These are phyloP conservation scores for Pseudoturritis turrita DNA, from an alignment of 345 rosid genomes.

Conservation along the genomic window DNA sequence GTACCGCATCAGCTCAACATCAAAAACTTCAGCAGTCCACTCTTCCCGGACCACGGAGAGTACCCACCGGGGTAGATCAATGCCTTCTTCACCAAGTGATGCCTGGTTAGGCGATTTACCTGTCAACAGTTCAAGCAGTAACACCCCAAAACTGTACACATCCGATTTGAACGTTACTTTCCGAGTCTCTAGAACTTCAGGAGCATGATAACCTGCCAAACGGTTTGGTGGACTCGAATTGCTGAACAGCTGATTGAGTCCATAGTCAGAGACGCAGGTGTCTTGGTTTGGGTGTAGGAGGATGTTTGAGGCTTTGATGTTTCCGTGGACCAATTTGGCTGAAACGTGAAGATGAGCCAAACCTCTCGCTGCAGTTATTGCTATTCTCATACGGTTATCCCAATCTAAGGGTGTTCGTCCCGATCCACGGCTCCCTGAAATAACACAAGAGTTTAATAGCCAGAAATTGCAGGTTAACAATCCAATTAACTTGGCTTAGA, in stretches of 20 bases:
- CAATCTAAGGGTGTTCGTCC: slow-evolving; percentile 92
- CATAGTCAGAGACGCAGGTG: slow-evolving; percentile 64
- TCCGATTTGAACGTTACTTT: slow-evolving; percentile 80
- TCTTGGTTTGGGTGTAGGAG: slow-evolving; percentile 72
- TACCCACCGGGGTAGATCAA: slow-evolving; percentile 95
- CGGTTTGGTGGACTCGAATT: slow-evolving; percentile 58
- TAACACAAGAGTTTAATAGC: background rate
- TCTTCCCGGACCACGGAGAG: slow-evolving; percentile 96
- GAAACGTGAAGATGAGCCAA: slow-evolving; percentile 65
- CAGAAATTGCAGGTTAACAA: background rate
- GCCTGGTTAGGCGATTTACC: slow-evolving; percentile 97
- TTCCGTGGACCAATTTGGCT: slow-evolving; percentile 77
- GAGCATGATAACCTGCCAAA: slow-evolving; percentile 91
- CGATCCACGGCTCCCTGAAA: slow-evolving; percentile 83
- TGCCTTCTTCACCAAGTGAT: slow-evolving; percentile 92
- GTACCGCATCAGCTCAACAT: slow-evolving; percentile 84
- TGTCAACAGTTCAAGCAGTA: slow-evolving; percentile 74
- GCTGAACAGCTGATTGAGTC: slow-evolving; percentile 77
- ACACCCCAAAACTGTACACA: slow-evolving; percentile 91
- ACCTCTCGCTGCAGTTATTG: slow-evolving; percentile 70
- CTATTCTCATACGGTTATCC: slow-evolving; percentile 82
- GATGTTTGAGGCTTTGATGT: slow-evolving; percentile 87
- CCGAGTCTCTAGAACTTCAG: slow-evolving; percentile 75
- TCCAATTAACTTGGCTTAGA: background rate
- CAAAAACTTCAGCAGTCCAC: slow-evolving; percentile 98